These are phyloP conservation scores for Petunia hybrid DNA, from an alignment of 305 asterid genomes.

Conservation along the genomic window DNA sequence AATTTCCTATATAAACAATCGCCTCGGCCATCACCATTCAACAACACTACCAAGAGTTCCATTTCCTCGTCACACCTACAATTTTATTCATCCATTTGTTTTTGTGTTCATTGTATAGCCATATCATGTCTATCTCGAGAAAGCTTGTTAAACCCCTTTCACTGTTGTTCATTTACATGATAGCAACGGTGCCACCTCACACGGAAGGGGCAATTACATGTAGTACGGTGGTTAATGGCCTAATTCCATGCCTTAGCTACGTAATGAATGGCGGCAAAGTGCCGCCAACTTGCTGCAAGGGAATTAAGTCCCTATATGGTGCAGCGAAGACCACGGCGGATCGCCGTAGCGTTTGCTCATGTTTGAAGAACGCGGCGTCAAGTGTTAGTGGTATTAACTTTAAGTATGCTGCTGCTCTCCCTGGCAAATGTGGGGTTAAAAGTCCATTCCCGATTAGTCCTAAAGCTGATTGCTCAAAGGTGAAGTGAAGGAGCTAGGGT, in stretches of 20 bases:
- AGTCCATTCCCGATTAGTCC: constrained; percentile 57
- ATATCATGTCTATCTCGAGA: constrained; percentile 5
- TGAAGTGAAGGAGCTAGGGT: constrained; percentile 10
- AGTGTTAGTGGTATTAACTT: constrained; percentile 34
- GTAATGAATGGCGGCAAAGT: constrained; percentile 1
- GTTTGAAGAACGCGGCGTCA: constrained; percentile 38
- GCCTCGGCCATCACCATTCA: not conserved
- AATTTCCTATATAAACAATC: not conserved
- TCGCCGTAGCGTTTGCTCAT: constrained; percentile 50
- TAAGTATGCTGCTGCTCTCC: constrained; percentile 38
- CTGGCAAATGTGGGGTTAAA: constrained; percentile 45
- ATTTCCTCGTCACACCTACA: not conserved
- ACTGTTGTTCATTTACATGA: constrained; percentile 28
- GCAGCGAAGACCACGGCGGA: constrained; percentile 39
- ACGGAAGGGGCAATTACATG: constrained; percentile 36
- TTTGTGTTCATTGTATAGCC: not conserved
- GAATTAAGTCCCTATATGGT: constrained; percentile 42
- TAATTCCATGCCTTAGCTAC: constrained; percentile 35
- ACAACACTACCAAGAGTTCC: not conserved
- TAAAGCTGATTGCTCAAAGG: constrained; percentile 57
- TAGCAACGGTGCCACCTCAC: not conserved
- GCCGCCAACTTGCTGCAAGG: constrained; percentile 43
- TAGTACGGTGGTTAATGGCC: constrained; percentile 13
- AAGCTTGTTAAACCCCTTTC: not conserved
- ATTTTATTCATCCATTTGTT: not conserved